A percentile compares a stretch with the other conserved stretches of the same genome.
Conservation (phyloP, 768 basidiomycete species). For the Nidularia pulvinata region DNA sequence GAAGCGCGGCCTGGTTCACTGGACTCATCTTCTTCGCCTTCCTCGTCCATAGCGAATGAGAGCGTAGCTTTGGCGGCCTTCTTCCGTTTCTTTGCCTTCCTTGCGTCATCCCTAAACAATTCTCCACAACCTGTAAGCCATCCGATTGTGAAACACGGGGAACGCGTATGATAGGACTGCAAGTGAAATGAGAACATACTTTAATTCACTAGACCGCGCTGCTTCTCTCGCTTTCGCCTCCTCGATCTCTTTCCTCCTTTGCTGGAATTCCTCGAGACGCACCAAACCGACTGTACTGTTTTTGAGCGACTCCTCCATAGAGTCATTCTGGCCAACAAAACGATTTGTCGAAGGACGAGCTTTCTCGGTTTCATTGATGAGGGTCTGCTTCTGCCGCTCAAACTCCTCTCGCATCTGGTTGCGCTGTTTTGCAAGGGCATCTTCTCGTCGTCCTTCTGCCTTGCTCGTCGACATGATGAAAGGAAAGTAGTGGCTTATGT, state of each 20-base stretch:
- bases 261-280: slow-evolving; percentile 89
- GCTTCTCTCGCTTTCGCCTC: slow-evolving; percentile 92
- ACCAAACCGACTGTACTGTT: slow-evolving; percentile 92
- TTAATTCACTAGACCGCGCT: slow-evolving; percentile 79
- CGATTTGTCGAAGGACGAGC: slow-evolving; percentile 84
- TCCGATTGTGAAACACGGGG: slow-evolving; percentile 24
- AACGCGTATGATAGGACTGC: slow-evolving; percentile 6
- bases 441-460: slow-evolving; percentile 84
- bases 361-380: slow-evolving; percentile 91
- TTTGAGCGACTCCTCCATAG: slow-evolving; percentile 92
- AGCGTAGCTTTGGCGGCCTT: slow-evolving; percentile 86
- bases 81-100: slow-evolving; percentile 90
- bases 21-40: slow-evolving; percentile 40
- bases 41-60: slow-evolving; percentile 89
- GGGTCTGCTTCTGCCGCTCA: slow-evolving; percentile 76
- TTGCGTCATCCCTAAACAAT: slow-evolving; percentile 85
- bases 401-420: slow-evolving; percentile 78
- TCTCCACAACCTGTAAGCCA: slow-evolving; percentile 80
- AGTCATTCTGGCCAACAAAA: slow-evolving; percentile 94
- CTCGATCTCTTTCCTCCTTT: slow-evolving; percentile 84
- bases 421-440: slow-evolving; percentile 84
- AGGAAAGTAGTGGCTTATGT: neutral
- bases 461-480: slow-evolving; percentile 70
- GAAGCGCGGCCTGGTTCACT: slow-evolving; percentile 24
- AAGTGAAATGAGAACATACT: slow-evolving; percentile 58